Evolutionary conservation across 805 yeast species (phyloP), one percentile per base, ranked within the genome.

Genomic region (Teunomyces stri): DNA sequence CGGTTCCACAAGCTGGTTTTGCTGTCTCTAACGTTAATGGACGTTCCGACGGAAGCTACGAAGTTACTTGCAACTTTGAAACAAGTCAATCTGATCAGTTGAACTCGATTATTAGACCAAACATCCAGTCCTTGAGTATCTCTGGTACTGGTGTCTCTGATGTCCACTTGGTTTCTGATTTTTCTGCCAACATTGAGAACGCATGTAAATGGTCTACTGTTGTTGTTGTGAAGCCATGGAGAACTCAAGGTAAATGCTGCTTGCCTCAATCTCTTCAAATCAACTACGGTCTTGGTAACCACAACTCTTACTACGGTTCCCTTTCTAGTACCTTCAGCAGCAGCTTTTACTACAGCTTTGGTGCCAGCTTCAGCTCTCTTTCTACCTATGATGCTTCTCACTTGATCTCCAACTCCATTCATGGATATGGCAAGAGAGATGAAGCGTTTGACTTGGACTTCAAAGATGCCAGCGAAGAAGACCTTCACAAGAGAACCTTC

Each of bases 1-100:
- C 39, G 21, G 55, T 51, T 33, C 65, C 66, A 28, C 50, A 55
- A 37, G 66, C 65, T 44, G 60, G 59, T 18, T 53, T 63, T 46
- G 55, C 52, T 11, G 56, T 63, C 22, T 58, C 65, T 25, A 56
- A 61, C 39, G 62, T 57, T 27, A 54, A 51, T 38, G 48, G 47
- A 39, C 55, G 51, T 13, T 56, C 45, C 21, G 59, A 54, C 20
- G 61, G 51, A 42, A 46, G 45, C 22, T 59, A 46, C 51, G 52
- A 55, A 42, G 57, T 59, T 29, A 59, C 56, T 27, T 43, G 52
- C 45, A 61, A 63, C 53, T 63, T 58, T 42, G 54, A 60, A 48
- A 51, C 60, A 21, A 58, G 53, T 31, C 54, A 56, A 41, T 48
- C 57, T 44, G 58, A 56, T 35, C 41, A 57, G 35, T 51, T 61